Percentiles rank a stretch among this genome's conserved stretches.
phyloP scores from a whole-genome alignment of 805 yeast species.

The Spathaspora hagerdaliae region DNA sequence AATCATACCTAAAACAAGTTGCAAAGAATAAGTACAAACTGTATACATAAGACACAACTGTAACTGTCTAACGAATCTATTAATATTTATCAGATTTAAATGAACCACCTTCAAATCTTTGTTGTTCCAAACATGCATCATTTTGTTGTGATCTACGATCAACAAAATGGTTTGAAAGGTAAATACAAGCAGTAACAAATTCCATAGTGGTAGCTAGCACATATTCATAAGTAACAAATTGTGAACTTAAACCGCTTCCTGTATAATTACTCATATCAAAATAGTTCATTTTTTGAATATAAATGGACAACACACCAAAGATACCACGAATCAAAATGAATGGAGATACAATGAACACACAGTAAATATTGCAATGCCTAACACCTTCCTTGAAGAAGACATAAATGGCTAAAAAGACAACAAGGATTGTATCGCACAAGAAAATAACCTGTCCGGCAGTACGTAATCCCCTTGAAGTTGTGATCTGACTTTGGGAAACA shows the following conservation, averaged over 20 bases:
- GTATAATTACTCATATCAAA: constrained; percentile 24
- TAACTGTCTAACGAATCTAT: too few species aligned
- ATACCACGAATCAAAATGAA: constrained; percentile 32
- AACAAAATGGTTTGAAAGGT: constrained; percentile 10
- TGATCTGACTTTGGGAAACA: constrained; percentile 7
- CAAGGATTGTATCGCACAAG: constrained; percentile 17
- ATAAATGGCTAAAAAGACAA: constrained; percentile 17
- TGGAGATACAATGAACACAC: constrained; percentile 24
- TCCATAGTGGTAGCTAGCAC: constrained; percentile 35
- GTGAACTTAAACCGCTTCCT: constrained; percentile 15
- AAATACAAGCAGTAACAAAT: constrained; percentile 16
- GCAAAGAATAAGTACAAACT: too few species aligned
- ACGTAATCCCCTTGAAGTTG: constrained; percentile 23
- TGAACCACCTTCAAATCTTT: too few species aligned
- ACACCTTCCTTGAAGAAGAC: constrained; percentile 16
- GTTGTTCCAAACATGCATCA: too few species aligned
- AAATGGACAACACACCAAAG: constrained; percentile 32
- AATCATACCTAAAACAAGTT: too few species aligned
- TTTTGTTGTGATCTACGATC: background rate
- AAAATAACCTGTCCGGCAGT: constrained; percentile 30
- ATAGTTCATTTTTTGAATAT: constrained; percentile 29
- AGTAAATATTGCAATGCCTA: constrained; percentile 12
- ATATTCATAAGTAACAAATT: constrained; percentile 30
- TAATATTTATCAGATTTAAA: too few species aligned
- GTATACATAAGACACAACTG: too few species aligned